These are phyloP conservation scores for Clausena lansium DNA, from an alignment of 345 rosid species.

Conservation along the genomic window DNA sequence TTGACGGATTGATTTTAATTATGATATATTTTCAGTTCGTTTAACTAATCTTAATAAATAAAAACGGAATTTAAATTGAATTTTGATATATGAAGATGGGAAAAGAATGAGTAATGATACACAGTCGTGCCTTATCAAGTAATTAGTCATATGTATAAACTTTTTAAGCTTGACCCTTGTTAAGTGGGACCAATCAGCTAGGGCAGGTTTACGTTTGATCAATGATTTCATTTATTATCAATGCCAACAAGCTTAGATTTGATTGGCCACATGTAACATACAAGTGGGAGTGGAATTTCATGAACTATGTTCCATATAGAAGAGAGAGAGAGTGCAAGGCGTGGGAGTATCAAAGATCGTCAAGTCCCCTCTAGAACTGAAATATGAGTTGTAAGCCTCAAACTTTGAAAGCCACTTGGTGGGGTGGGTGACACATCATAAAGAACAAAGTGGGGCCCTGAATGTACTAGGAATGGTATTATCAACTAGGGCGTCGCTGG, in stretches of 20 bases:
- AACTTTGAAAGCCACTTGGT: slow-evolving; percentile 43
- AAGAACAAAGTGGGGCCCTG: slow-evolving; percentile 40
- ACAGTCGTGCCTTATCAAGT: too few relatives aligned
- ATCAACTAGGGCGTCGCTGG: slow-evolving; percentile 18
- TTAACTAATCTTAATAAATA: too few relatives aligned
- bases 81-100: too few relatives aligned
- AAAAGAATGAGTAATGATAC: too few relatives aligned
- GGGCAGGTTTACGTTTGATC: not conserved
- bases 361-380: slow-evolving; percentile 13
- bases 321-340: not conserved
- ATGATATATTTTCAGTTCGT: too few relatives aligned
- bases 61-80: too few relatives aligned
- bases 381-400: slow-evolving; percentile 58
- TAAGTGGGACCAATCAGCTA: not conserved
- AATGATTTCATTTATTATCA: not conserved
- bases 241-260: not conserved
- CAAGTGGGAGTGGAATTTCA: not conserved
- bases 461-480: slow-evolving; percentile 35
- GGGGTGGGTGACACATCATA: slow-evolving; percentile 84
- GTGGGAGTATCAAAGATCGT: not conserved
- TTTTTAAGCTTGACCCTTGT: not conserved
- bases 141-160: not conserved
- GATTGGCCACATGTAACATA: not conserved
- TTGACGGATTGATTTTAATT: too few relatives aligned
- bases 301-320: not conserved